Evolutionary conservation across 495 filamentous ascomycete genomes (phyloP).

Genomic region (Aspergillus diversus): DNA sequence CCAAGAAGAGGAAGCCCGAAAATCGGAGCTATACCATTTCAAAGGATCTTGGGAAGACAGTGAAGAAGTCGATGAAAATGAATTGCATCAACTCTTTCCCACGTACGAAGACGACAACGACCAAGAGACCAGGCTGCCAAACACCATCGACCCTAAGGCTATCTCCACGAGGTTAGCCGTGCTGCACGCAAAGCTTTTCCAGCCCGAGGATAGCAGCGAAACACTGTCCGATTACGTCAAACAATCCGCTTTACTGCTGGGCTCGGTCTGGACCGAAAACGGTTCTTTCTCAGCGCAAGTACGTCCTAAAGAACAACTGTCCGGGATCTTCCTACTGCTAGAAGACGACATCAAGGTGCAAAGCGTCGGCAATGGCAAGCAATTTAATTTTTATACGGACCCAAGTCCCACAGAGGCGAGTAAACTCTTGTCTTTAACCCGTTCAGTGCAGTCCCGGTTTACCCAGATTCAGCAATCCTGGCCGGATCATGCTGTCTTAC

Average conservation of each 20-base stretch:
- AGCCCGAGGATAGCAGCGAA: constrained; percentile 29
- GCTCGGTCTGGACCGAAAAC: constrained; percentile 41
- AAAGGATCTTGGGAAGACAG: constrained; percentile 72
- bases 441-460: constrained; percentile 69
- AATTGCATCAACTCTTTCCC: constrained; percentile 80
- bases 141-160: constrained; percentile 42
- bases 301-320: constrained; percentile 58
- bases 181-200: constrained; percentile 57
- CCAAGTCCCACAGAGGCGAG: constrained; percentile 73
- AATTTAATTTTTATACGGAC: constrained; percentile 90
- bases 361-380: constrained; percentile 31
- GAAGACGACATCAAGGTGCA: constrained; percentile 56
- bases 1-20: constrained; percentile 68
- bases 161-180: constrained; percentile 55
- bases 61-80: constrained; percentile 75
- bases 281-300: constrained; percentile 37
- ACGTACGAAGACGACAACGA: constrained; percentile 60
- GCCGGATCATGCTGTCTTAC: constrained; percentile 75
- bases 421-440: constrained; percentile 67
- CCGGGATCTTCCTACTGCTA: constrained; percentile 67
- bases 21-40: constrained; percentile 78
- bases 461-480: constrained; percentile 66
- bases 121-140: constrained; percentile 31
- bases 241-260: constrained; percentile 42
- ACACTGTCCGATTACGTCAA: constrained; percentile 42